phyloP scores from a whole-genome alignment of 148 eudicot species.

The Salicornia ramosissima region DNA sequence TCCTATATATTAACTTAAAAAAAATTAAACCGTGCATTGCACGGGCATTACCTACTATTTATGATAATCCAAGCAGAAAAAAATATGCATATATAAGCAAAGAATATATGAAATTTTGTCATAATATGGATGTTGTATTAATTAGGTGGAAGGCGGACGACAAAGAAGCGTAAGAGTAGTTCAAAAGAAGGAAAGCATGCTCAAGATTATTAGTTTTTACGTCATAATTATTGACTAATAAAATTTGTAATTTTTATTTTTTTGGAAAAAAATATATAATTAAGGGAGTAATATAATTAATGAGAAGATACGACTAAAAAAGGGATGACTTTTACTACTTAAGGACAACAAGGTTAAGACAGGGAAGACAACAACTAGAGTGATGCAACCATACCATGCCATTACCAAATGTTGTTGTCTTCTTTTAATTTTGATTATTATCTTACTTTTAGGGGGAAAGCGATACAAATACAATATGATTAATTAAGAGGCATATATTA shows the following conservation, averaged over 20 bases:
- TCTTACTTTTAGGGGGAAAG: background rate
- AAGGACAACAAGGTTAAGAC: slow-evolving; percentile 29
- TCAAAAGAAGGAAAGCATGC: slow-evolving; percentile 26
- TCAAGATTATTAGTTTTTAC: slow-evolving; percentile 12
- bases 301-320: background rate
- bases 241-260: too few relatives aligned
- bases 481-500: background rate
- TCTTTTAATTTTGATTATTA: slow-evolving; percentile 8
- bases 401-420: slow-evolving; percentile 28
- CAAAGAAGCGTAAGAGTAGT: slow-evolving; percentile 26
- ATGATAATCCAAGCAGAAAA: slow-evolving; percentile 24
- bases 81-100: slow-evolving; percentile 16
- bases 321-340: slow-evolving; percentile 5
- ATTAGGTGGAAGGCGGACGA: slow-evolving; percentile 19
- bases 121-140: slow-evolving; percentile 26
- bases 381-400: slow-evolving; percentile 32
- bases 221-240: slow-evolving; percentile 9
- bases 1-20: too few relatives aligned
- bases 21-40: too few relatives aligned
- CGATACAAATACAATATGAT: background rate
- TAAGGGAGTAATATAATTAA: background rate
- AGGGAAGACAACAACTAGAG: slow-evolving; percentile 34
- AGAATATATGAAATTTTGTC: slow-evolving; percentile 17
- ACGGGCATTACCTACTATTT: too few relatives aligned
- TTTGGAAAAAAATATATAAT: background rate